Evolutionary conservation across 2,329 filamentous ascomycete genomes (phyloP), one percentile per base, ranked within the genome.

Genomic region (Periconia macrospinosa): DNA sequence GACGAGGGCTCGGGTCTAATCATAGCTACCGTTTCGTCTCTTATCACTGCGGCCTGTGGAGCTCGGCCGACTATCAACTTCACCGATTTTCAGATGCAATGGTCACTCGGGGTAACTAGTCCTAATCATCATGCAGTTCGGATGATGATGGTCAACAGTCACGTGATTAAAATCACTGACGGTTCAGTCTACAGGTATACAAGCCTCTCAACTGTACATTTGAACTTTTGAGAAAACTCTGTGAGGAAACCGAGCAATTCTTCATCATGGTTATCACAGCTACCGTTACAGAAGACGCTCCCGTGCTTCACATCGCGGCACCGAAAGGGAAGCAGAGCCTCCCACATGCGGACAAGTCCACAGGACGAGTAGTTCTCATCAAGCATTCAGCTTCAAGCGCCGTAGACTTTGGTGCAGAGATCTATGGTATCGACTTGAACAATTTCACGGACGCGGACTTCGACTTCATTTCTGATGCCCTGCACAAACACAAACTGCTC

Each of bases 381-480:
- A 35, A 42, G 11, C 55, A 57, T 27, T 15, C 43, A 2, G 33
- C 49, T 23, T 30, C 23, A 10, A 57, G 55, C 43, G 30, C 33
- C 13, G 52, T 54, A 5, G 52, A 57, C 46, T 57, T 57, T 41
- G 55, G 55, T 13, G 55, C 52, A 10, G 48, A 57, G 23, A 33
- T 57, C 20, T 57, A 57, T 30, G 55, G 55, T 23, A 57, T 57
- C 37, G 55, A 57, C 18, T 42, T 57, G 52, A 57, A 57, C 42
- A 52, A 52, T 15, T 57, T 57, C 35, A 54, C 55, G 3, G 52
- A 54, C 47, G 55, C 55, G 7, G 55, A 57, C 30, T 57, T 57
- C 30, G 48, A 52, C 7, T 54, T 52, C 14, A 54, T 57, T 11
- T 54, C 51, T 1, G 49, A 57, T 52, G 52, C 55, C 0, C 27